phyloP scores from a whole-genome alignment of 345 rosid genomes.

The Aethionema arabicum region DNA sequence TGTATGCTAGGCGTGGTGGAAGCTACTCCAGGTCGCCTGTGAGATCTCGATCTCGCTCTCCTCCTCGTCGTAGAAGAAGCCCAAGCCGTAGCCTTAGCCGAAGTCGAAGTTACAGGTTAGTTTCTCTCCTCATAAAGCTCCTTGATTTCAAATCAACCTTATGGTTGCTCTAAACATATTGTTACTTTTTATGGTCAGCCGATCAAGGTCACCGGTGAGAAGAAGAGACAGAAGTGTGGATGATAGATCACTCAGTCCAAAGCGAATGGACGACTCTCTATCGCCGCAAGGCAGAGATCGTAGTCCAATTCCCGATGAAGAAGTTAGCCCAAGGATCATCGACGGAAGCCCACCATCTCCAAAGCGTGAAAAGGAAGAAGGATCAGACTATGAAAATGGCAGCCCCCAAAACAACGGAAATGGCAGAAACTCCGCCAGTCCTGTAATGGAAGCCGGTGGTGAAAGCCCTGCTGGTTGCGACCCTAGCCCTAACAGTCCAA shows the following conservation, averaged over 20 bases:
- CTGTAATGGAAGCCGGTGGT: slow-evolving; percentile 1
- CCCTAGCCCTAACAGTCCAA: slow-evolving; percentile 42
- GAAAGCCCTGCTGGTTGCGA: slow-evolving; percentile 19
- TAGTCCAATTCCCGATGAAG: slow-evolving; percentile 56
- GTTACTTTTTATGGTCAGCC: slow-evolving; percentile 40
- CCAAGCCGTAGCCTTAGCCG: slow-evolving; percentile 62
- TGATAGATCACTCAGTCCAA: slow-evolving; percentile 49
- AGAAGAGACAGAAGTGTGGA: slow-evolving; percentile 49
- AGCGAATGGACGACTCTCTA: slow-evolving; percentile 39
- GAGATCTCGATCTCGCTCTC: slow-evolving; percentile 48
- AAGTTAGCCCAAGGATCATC: slow-evolving; percentile 46
- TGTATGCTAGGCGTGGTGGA: slow-evolving; percentile 46
- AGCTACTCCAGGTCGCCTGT: slow-evolving; percentile 74
- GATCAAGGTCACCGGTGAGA: slow-evolving; percentile 73
- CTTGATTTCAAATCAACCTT: background rate
- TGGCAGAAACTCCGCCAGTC: slow-evolving; percentile 47
- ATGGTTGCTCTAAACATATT: background rate
- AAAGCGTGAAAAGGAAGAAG: slow-evolving; percentile 38
- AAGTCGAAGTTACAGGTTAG: slow-evolving; percentile 76
- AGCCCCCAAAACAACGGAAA: slow-evolving; percentile 47
- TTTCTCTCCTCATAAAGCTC: background rate
- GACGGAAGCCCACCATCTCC: slow-evolving; percentile 49
- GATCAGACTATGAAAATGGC: slow-evolving; percentile 41
- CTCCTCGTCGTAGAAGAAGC: slow-evolving; percentile 82
- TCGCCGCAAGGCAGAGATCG: slow-evolving; percentile 58